A percentile compares a stretch with the other conserved stretches of the same genome.
phyloP scores from a whole-genome alignment of 257 asterid species.

The Anisodus acutangulus region DNA sequence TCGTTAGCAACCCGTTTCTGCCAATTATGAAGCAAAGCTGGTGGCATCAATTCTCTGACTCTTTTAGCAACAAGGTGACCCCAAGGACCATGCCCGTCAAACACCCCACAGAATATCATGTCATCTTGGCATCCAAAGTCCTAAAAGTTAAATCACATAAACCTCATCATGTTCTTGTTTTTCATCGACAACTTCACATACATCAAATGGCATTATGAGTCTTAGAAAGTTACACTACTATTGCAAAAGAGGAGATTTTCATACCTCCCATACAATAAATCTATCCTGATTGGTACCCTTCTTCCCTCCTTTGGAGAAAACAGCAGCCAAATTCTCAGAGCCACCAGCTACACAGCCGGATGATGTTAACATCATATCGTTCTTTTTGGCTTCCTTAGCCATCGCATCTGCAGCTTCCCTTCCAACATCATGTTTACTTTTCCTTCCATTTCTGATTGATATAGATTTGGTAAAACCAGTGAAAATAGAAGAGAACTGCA shows the following conservation, averaged over 20 bases:
- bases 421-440: conserved; percentile 47
- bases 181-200: neutral
- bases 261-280: conserved; percentile 71
- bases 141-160: conserved; percentile 36
- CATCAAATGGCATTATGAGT: neutral
- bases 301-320: conserved; percentile 63
- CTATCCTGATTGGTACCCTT: conserved; percentile 78
- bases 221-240: neutral
- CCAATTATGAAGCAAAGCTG: conserved; percentile 63
- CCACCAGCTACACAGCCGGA: conserved; percentile 48
- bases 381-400: conserved; percentile 66
- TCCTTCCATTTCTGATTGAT: conserved; percentile 44
- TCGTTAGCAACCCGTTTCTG: conserved; percentile 58
- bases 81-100: conserved; percentile 91
- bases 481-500: conserved; percentile 60
- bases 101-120: conserved; percentile 74
- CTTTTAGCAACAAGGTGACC: conserved; percentile 70
- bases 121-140: conserved; percentile 81
- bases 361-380: conserved; percentile 59
- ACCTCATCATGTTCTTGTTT: neutral
- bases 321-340: conserved; percentile 42
- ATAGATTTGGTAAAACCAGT: conserved; percentile 52
- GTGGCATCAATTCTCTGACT: conserved; percentile 63
- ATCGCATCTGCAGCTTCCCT: conserved; percentile 49
- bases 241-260: neutral